These are phyloP conservation scores for Purshia tridentata DNA, from an alignment of 306 rosid genomes.

Conservation along the genomic window DNA sequence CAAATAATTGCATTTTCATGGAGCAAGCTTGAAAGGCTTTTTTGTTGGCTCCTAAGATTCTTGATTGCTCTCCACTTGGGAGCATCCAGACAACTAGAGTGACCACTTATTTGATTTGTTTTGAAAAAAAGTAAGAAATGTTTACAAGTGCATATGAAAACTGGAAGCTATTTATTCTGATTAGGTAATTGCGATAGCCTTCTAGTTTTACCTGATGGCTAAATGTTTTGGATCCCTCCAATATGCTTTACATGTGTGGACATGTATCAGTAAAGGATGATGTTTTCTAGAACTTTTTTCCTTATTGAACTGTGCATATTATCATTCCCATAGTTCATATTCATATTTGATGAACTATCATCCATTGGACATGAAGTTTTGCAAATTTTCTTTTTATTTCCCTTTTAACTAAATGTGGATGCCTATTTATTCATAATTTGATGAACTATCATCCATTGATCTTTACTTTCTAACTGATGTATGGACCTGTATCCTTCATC, in stretches of 20 bases:
- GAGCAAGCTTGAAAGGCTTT: slow-evolving; percentile 10
- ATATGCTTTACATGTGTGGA: too few relatives aligned
- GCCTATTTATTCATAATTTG: not conserved
- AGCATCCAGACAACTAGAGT: not conserved
- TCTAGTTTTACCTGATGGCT: not conserved
- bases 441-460: not conserved
- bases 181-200: not conserved
- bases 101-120: slow-evolving; percentile 4
- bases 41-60: slow-evolving; percentile 4
- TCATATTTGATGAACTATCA: not conserved
- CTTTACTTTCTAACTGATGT: not conserved
- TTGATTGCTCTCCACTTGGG: not conserved
- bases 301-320: too few relatives aligned
- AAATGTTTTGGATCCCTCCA: too few relatives aligned
- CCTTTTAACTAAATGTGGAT: not conserved
- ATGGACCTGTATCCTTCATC: not conserved
- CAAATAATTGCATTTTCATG: slow-evolving; percentile 25
- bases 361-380: not conserved
- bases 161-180: not conserved
- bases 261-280: not conserved
- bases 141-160: not conserved
- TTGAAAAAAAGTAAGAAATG: slow-evolving; percentile 3
- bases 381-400: not conserved
- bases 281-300: not conserved
- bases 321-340: not conserved